These are phyloP conservation scores for Colletotrichum sp. DNA, from an alignment of 2,329 filamentous ascomycete species.

Conservation along the genomic window DNA sequence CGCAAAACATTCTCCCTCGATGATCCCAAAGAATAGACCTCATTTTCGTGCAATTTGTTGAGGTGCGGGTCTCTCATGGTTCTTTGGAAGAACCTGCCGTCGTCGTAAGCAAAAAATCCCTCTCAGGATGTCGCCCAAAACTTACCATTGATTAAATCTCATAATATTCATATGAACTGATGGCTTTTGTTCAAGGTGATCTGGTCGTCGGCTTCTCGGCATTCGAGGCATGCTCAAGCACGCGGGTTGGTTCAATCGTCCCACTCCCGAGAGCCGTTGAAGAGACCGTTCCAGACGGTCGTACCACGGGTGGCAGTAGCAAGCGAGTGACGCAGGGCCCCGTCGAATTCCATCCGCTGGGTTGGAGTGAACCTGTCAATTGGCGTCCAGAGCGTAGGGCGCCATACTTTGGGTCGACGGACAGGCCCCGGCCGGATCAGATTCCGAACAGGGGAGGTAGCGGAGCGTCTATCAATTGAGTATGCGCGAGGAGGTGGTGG, in stretches of 20 bases:
- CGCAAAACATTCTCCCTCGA: neutral
- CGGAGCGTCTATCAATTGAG: neutral
- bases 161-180: neutral
- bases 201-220: neutral
- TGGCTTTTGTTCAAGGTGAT: neutral
- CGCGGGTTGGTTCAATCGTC: neutral
- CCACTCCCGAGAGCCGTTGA: neutral
- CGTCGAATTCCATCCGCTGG: neutral
- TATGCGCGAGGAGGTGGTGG: neutral
- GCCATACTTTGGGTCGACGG: neutral
- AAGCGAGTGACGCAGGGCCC: neutral
- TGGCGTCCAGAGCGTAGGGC: neutral
- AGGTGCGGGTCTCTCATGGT: neutral
- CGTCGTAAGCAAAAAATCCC: neutral
- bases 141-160: neutral
- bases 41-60: neutral
- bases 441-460: neutral
- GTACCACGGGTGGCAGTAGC: neutral
- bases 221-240: neutral
- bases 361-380: neutral
- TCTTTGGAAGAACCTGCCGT: neutral
- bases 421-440: neutral
- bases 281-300: neutral
- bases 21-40: neutral
- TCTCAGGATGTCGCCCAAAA: neutral